phyloP scores from a whole-genome alignment of 2,329 filamentous ascomycete genomes.

The Parastagonospora nodorum region DNA sequence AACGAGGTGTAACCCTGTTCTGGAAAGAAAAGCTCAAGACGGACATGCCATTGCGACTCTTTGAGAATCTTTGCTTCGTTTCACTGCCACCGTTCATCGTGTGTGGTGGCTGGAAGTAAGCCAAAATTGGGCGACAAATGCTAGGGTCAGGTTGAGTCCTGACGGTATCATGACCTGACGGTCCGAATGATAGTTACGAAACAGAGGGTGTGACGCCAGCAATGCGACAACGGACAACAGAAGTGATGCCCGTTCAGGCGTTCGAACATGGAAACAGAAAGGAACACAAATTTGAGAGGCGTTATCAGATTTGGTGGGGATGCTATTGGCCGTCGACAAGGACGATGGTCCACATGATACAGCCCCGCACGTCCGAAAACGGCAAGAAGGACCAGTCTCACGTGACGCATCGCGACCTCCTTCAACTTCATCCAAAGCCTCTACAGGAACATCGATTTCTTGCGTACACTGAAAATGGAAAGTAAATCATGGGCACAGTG shows the following conservation, averaged over 20 bases:
- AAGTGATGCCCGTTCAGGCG: conserved; percentile 5
- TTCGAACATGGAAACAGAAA: conserved; percentile 1
- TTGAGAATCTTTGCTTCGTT: conserved; percentile 15
- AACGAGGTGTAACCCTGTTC: conserved; percentile 8
- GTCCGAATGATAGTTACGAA: conserved; percentile 1
- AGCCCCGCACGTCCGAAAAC: conserved; percentile 10
- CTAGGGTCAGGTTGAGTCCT: not conserved
- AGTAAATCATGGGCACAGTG: too few species aligned
- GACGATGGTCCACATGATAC: conserved; percentile 1
- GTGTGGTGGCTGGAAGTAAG: not conserved
- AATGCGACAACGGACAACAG: conserved; percentile 6
- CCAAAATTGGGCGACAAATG: not conserved
- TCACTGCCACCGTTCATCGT: conserved; percentile 5
- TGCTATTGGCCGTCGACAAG: not conserved
- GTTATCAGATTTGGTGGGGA: conserved; percentile 1
- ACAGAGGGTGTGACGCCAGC: conserved; percentile 3
- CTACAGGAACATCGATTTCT: too few species aligned
- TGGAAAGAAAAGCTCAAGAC: conserved; percentile 13
- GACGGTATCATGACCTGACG: not conserved
- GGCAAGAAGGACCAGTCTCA: conserved; percentile 6
- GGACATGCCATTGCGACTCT: conserved; percentile 19
- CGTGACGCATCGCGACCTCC: not conserved
- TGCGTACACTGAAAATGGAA: too few species aligned
- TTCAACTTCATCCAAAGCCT: too few species aligned
- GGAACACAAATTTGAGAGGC: not conserved